phyloP scores from a whole-genome alignment of 768 basidiomycete genomes.

The Tricholoma sp. region DNA sequence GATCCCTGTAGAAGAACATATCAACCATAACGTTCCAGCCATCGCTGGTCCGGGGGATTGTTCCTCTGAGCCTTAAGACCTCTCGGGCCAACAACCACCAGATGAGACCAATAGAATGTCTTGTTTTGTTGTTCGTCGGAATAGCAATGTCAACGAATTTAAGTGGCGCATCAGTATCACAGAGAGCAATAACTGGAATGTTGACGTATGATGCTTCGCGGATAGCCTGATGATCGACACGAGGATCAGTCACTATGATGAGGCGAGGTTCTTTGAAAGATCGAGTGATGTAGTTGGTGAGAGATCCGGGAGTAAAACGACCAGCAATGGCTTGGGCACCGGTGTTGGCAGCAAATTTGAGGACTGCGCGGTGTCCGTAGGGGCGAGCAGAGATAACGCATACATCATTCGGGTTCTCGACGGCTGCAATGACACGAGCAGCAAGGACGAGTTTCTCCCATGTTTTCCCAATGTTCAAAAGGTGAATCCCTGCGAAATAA shows the following conservation, averaged over 20 bases:
- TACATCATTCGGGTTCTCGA: conserved; percentile 98
- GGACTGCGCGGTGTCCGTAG: conserved; percentile 98
- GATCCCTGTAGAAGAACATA: conserved; percentile 99
- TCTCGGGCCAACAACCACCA: conserved; percentile 99
- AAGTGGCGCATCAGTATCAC: conserved; percentile 97
- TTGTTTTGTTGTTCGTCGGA: conserved; percentile 99
- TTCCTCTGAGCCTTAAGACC: conserved; percentile 92
- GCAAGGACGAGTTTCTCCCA: conserved; percentile 99
- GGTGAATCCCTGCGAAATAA: conserved; percentile 73
- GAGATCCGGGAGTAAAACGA: conserved; percentile 97
- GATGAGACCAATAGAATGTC: conserved; percentile 93
- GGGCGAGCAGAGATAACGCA: conserved; percentile 98
- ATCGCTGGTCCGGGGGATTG: conserved; percentile 84
- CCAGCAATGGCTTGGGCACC: conserved; percentile 99
- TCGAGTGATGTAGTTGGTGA: conserved; percentile 99
- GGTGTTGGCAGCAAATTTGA: conserved; percentile 97
- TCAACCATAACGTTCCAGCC: conserved; percentile 99
- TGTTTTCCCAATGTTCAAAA: conserved; percentile 98
- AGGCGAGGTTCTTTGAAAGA: conserved; percentile 99
- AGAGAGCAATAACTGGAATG: conserved; percentile 99
- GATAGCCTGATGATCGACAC: conserved; percentile 99
- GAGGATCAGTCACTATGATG: conserved; percentile 97
- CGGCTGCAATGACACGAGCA: conserved; percentile 93
- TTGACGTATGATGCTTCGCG: conserved; percentile 99
- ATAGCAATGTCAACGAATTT: conserved; percentile 98